phyloP scores from a whole-genome alignment of 1,284 basidiomycete species.

The Phellopilus nigrolimitatus region DNA sequence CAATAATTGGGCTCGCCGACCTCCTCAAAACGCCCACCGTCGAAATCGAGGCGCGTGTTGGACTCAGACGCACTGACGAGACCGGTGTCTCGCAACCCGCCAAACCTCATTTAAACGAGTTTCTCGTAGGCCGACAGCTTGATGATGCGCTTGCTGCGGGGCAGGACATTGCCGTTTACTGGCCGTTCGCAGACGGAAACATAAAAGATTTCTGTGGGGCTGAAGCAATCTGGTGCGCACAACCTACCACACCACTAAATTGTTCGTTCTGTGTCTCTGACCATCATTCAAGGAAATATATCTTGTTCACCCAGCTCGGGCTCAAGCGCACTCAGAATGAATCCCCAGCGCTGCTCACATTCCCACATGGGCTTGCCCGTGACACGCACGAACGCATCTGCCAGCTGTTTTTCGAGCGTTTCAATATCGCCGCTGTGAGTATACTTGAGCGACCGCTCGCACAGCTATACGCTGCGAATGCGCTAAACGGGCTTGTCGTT shows the following conservation, averaged over 20 bases:
- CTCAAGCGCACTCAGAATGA: constrained; percentile 84
- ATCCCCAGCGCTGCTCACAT: constrained; percentile 76
- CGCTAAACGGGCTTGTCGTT: constrained; percentile 75
- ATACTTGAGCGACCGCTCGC: constrained; percentile 84
- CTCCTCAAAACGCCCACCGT: constrained; percentile 71
- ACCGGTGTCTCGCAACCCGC: too few relatives aligned
- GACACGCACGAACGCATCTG: constrained; percentile 71
- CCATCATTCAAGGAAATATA: constrained; percentile 63
- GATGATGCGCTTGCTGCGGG: constrained; percentile 73
- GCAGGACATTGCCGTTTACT: constrained; percentile 70
- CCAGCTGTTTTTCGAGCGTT: constrained; percentile 92
- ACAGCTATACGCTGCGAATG: constrained; percentile 79
- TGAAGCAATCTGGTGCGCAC: constrained; percentile 81
- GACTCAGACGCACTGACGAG: constrained; percentile 44
- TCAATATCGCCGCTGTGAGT: constrained; percentile 86
- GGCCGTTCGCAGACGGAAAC: constrained; percentile 79
- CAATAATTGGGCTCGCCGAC: constrained; percentile 78
- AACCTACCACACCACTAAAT: constrained; percentile 1
- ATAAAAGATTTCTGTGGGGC: constrained; percentile 86
- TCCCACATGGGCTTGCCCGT: constrained; percentile 69
- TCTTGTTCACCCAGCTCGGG: constrained; percentile 74
- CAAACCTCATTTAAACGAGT: too few relatives aligned
- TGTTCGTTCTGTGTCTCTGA: constrained; percentile 10
- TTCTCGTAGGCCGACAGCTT: constrained; percentile 79
- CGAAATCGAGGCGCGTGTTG: constrained; percentile 72